Conservation (phyloP, 108 stramenopile genomes). For the Halocafeteria seosinensis region DNA sequence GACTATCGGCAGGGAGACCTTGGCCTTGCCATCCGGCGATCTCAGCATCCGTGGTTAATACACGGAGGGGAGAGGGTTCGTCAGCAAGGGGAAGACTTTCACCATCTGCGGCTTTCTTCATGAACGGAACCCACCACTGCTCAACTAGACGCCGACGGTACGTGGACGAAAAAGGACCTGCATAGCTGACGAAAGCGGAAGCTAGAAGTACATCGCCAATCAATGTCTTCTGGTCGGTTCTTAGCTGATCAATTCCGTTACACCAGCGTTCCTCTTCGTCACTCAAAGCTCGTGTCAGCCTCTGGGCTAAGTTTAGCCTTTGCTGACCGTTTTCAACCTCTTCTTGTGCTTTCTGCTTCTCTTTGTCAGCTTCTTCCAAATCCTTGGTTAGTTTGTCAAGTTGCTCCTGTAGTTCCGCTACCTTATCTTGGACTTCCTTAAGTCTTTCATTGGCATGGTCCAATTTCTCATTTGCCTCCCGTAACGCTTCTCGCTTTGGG, state of each 20-base stretch:
- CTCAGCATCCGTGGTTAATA: slow-evolving; percentile 34
- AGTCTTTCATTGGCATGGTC: background rate
- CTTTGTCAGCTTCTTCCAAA: slow-evolving; percentile 34
- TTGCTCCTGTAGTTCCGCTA: slow-evolving; percentile 23
- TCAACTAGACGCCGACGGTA: slow-evolving; percentile 20
- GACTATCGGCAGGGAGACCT: slow-evolving; percentile 40
- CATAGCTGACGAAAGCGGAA: slow-evolving; percentile 36
- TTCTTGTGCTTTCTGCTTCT: slow-evolving; percentile 26
- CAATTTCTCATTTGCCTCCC: slow-evolving; percentile 5
- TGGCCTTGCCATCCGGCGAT: slow-evolving; percentile 37
- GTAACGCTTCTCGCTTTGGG: slow-evolving; percentile 20
- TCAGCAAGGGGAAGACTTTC: slow-evolving; percentile 14
- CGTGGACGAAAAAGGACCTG: slow-evolving; percentile 38
- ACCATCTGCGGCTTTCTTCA: slow-evolving; percentile 12
- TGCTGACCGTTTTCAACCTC: slow-evolving; percentile 25
- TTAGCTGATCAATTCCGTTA: slow-evolving; percentile 18
- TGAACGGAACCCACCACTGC: slow-evolving; percentile 14
- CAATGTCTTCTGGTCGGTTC: slow-evolving; percentile 16
- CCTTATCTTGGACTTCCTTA: slow-evolving; percentile 2
- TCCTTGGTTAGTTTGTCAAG: slow-evolving; percentile 38
- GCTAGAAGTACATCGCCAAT: slow-evolving; percentile 40
- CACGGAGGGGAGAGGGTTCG: slow-evolving; percentile 16
- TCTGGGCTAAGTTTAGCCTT: slow-evolving; percentile 34
- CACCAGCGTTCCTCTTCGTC: slow-evolving; percentile 40
- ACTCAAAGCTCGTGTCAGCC: slow-evolving; percentile 32